Base-by-base conservation (phyloP, 257 asterid species). In the Capsicum baccatum region DNA sequence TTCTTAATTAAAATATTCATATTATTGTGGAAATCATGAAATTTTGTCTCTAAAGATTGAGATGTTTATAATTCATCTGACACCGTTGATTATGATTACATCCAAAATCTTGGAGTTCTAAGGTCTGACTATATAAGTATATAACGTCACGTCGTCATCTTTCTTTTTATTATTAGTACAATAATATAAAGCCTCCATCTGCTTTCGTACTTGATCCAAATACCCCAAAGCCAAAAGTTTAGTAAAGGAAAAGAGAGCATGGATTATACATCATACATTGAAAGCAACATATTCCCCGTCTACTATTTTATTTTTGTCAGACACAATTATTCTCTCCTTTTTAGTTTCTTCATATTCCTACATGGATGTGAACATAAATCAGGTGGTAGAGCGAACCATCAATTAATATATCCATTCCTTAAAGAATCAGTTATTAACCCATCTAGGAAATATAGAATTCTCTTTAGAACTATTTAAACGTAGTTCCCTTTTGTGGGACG, bases 271-370 rank as follows among this genome's bases (percentile, higher is more conserved):
- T 63, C 86, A 80, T 54, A 79, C 82, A 48, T 48, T 74, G 19
- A 87, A 84, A 89, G 79, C 86, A 86, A 47, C 89, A 92, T 68
- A 86, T 89, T 87, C 88, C 85, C 85, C 84, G 80, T 80, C 89
- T 52, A 9, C 2, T 81, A 10, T 68, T 7, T 58, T 66, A 17
- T 55, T 56, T 54, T 48, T 42, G 39, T 80, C 44, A 8, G 59
- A 59, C 11, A 11, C 60, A 73, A 73, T 48, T 73, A 47, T 48
- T 47, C 42, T 17, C 9, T 70, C 33, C 14, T 2, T 67, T 17
- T 47, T 64, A 5, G 26, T 64, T 64, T 73, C 42, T 47, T 73
- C 37, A 48, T 48, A 47, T 47, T 48, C 80, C 39, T 47, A 17
- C 80, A n/a, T 47, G 17, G 59, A 73, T 2, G 10, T 73, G 80